Base-by-base conservation (phyloP, 2,329 filamentous ascomycete genomes). In the Aspergillus luchuensis region DNA sequence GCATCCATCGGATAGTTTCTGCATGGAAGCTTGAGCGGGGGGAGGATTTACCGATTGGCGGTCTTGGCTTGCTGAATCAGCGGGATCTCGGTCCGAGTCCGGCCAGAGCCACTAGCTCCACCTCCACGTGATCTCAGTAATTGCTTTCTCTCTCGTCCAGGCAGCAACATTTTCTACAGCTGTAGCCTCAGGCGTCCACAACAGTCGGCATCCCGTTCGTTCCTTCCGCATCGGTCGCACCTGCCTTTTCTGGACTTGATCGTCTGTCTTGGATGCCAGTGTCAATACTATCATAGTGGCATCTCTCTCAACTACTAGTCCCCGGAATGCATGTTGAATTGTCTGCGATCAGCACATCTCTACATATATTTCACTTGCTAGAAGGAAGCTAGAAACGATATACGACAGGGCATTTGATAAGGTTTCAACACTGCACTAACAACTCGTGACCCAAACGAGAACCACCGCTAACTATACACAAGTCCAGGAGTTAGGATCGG, bases 401-500 rank as follows among this genome's bases (percentile, higher is more conserved):
- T 36, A 5, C 11, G 33, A 36, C 11, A 30, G 13, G 33, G 33
- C 11, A 36, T 36, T 36, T 13, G 10, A 36, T 13, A 36, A 36
- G 33, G 10, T 36, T 36, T 36, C 33, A 36, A 5, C 30, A 13
- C 30, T 13, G 30, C 23, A 25, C 23, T 25, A 33, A 36, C 33
- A 15, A 36, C 33, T 5, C 15, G 28, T 11, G 5, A 13, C 33
- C 11, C 10, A 36, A 13, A 13, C 33, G 11, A 13, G 11, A 13
- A 13, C 33, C 1, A 2, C 11, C 33, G 33, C 33, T 36, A 36
- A 36, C 50, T 64, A 75, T 43, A 75, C 60, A 61, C 73, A 76
- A 49, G 71, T 56, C 73, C 73, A 76, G 8, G 72, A 67, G 41
- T 72, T 68, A 62, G 75, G 72, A 57, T 75, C 70, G 0, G 73